phyloP scores from a whole-genome alignment of 257 asterid genomes.

The Primulina huaijiensis region DNA sequence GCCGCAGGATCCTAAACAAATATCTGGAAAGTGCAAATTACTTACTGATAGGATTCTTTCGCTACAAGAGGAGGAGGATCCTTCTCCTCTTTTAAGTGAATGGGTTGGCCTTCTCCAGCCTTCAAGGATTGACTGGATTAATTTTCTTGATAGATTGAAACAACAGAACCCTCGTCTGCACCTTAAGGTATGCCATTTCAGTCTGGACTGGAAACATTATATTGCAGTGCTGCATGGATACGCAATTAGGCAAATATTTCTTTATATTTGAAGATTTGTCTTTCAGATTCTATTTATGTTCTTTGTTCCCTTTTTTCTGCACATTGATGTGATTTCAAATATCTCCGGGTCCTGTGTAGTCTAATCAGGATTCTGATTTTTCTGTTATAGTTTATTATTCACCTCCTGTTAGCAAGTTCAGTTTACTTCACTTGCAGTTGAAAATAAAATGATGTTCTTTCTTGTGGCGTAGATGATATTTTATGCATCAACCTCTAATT shows the following conservation, averaged over 20 bases:
- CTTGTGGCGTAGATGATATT: background rate
- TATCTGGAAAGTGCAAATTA: constrained; percentile 68
- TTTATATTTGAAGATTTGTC: background rate
- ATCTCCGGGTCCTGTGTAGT: background rate
- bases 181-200: constrained; percentile 52
- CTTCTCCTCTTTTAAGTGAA: constrained; percentile 56
- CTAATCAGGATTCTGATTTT: background rate
- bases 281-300: background rate
- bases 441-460: background rate
- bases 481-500: background rate
- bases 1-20: constrained; percentile 69
- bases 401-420: background rate
- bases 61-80: constrained; percentile 52
- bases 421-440: background rate
- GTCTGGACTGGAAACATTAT: constrained; percentile 21
- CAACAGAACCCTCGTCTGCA: constrained; percentile 38
- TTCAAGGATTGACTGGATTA: constrained; percentile 75
- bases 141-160: constrained; percentile 61
- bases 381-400: background rate
- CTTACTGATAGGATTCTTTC: constrained; percentile 65
- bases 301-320: background rate
- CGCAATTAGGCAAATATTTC: background rate
- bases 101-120: constrained; percentile 79
- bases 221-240: background rate
- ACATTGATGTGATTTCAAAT: background rate